Evolutionary conservation across 2,329 filamentous ascomycete species (phyloP).

Genomic region (Epichloe sylvatica): DNA sequence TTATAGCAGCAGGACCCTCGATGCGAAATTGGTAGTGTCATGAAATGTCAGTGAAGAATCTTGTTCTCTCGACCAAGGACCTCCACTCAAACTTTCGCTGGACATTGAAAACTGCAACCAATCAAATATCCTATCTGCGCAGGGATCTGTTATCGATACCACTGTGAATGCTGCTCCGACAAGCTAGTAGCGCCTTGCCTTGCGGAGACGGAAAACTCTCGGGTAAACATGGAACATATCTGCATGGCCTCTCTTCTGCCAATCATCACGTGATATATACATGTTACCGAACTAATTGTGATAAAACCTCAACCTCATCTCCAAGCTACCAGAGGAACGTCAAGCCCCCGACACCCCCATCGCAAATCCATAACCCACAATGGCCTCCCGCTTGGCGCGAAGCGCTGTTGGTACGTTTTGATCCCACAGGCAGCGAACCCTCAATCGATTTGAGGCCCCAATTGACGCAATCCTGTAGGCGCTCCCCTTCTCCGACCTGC

Average conservation of each 20-base stretch:
- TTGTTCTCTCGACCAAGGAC: not conserved
- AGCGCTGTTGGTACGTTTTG: conserved; percentile 73
- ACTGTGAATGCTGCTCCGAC: fast-evolving
- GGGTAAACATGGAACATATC: conserved; percentile 9
- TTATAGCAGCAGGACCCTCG: too few relatives aligned
- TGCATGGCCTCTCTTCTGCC: not conserved
- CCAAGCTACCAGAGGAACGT: conserved; percentile 32
- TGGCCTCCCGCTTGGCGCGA: conserved; percentile 96
- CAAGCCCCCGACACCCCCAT: conserved; percentile 35
- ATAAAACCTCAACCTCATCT: conserved; percentile 38
- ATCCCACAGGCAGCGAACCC: conserved; percentile 5
- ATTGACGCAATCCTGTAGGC: conserved; percentile 36
- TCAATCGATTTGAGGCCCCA: conserved; percentile 17
- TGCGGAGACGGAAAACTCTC: conserved; percentile 8
- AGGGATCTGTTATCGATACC: not conserved
- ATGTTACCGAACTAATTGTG: conserved; percentile 27
- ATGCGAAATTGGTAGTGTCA: not conserved
- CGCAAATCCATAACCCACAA: conserved; percentile 53
- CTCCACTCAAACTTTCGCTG: not conserved
- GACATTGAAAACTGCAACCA: conserved; percentile 6
- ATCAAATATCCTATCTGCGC: not conserved
- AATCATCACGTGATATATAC: conserved; percentile 22
- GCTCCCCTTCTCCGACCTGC: conserved; percentile 80
- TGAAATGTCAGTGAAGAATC: not conserved
- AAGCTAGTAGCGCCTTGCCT: not conserved